These are phyloP conservation scores for Moesziomyces parantarcticus DNA, from an alignment of 1,284 basidiomycete genomes.

Conservation along the genomic window DNA sequence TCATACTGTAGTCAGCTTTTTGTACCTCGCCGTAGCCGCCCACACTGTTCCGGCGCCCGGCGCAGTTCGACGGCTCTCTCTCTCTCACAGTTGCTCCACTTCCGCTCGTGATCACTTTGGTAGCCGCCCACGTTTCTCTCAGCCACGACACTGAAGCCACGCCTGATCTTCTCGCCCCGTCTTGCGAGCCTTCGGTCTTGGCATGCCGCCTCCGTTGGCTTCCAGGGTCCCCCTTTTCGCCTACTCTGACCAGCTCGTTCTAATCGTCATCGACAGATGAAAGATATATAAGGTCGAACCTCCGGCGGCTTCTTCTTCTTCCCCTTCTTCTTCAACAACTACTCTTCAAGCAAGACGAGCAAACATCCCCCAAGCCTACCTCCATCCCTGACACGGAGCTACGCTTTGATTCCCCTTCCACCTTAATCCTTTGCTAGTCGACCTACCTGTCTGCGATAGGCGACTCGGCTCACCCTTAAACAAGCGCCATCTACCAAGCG, in stretches of 20 bases:
- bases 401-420: background rate
- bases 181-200: constrained; percentile 35
- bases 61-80: constrained; percentile 1
- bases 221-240: constrained; percentile 4
- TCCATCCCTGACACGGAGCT: background rate
- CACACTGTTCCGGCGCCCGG: background rate
- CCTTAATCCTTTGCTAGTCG: constrained; percentile 3
- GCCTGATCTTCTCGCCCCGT: constrained; percentile 7
- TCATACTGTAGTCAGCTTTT: constrained; percentile 1
- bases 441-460: constrained; percentile 45
- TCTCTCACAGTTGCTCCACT: background rate
- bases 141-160: constrained; percentile 1
- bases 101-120: constrained; percentile 28
- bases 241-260: background rate
- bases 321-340: constrained; percentile 20
- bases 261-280: constrained; percentile 2
- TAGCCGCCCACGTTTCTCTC: background rate
- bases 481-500: background rate
- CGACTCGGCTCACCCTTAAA: constrained; percentile 8
- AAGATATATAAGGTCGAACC: constrained; percentile 35
- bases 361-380: background rate
- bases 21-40: background rate
- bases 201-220: constrained; percentile 10
- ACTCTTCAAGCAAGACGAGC: constrained; percentile 9
- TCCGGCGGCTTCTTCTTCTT: constrained; percentile 40